phyloP scores from a whole-genome alignment of 495 filamentous ascomycete species.

The Peziza echinospora region DNA sequence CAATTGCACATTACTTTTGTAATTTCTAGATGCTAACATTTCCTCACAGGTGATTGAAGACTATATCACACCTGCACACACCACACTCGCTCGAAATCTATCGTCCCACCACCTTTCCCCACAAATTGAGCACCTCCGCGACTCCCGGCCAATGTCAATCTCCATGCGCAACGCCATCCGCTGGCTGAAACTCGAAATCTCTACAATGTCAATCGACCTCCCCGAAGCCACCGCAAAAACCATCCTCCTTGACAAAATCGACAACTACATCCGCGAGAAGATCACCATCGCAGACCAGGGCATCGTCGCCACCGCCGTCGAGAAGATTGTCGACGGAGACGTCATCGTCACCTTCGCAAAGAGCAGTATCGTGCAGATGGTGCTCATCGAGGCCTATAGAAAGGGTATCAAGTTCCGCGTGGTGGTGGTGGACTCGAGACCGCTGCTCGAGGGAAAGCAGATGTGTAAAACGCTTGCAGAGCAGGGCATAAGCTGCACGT shows the following conservation, averaged over 20 bases:
- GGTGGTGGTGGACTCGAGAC: conserved; percentile 62
- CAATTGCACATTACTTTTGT: conserved; percentile 5
- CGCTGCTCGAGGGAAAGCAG: conserved; percentile 58
- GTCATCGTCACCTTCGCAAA: conserved; percentile 49
- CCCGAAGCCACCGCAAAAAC: conserved; percentile 60
- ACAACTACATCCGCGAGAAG: conserved; percentile 73
- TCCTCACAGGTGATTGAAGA: conserved; percentile 55
- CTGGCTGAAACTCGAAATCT: conserved; percentile 74
- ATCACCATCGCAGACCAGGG: conserved; percentile 69
- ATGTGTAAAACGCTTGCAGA: conserved; percentile 44
- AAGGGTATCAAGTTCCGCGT: conserved; percentile 57
- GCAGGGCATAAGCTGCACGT: conserved; percentile 53
- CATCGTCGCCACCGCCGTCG: conserved; percentile 50
- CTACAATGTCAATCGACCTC: conserved; percentile 59
- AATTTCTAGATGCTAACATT: background rate
- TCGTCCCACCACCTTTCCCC: conserved; percentile 77
- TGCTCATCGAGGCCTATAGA: conserved; percentile 47
- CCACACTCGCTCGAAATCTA: conserved; percentile 70
- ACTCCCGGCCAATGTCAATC: conserved; percentile 78
- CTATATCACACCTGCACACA: conserved; percentile 67
- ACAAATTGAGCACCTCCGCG: conserved; percentile 83
- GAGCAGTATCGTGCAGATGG: conserved; percentile 44
- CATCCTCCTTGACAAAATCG: conserved; percentile 55
- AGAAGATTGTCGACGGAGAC: conserved; percentile 51
- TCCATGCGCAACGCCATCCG: conserved; percentile 91